phyloP scores from a whole-genome alignment of 805 yeast species.

The Priceomyces haplophilus region DNA sequence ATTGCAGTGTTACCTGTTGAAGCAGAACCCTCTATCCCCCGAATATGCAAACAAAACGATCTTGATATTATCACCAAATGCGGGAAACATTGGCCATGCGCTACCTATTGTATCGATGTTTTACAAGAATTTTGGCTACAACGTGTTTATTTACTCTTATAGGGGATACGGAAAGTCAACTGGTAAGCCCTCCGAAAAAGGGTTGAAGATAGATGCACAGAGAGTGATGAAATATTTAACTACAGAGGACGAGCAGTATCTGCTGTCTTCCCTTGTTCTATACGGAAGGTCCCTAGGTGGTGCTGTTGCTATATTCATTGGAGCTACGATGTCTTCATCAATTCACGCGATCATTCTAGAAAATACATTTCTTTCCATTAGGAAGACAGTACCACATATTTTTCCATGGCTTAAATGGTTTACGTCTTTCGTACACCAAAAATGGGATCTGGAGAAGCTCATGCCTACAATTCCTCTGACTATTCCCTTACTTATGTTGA shows the following conservation, averaged over 20 bases:
- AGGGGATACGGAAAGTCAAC: slow-evolving; percentile 86
- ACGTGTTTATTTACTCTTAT: slow-evolving; percentile 82
- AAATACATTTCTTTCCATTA: slow-evolving; percentile 77
- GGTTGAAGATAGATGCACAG: slow-evolving; percentile 80
- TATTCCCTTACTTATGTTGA: slow-evolving; percentile 67
- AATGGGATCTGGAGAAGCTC: slow-evolving; percentile 74
- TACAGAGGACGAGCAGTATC: slow-evolving; percentile 48
- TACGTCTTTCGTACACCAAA: slow-evolving; percentile 64
- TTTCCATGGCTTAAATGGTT: slow-evolving; percentile 64
- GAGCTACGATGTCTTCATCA: slow-evolving; percentile 50
- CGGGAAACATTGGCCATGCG: slow-evolving; percentile 92
- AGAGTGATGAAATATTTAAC: slow-evolving; percentile 60
- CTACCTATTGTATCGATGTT: slow-evolving; percentile 76
- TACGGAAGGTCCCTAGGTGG: slow-evolving; percentile 95
- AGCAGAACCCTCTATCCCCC: slow-evolving; percentile 41
- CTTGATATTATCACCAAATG: slow-evolving; percentile 82
- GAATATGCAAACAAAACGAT: slow-evolving; percentile 61
- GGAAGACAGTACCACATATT: slow-evolving; percentile 67
- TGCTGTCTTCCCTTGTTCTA: slow-evolving; percentile 53
- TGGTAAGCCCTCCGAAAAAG: slow-evolving; percentile 73
- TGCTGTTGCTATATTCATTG: slow-evolving; percentile 84
- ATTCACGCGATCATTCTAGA: slow-evolving; percentile 73
- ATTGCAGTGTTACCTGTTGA: slow-evolving; percentile 61
- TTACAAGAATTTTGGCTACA: slow-evolving; percentile 59
- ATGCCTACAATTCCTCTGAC: slow-evolving; percentile 48